These are phyloP conservation scores for Cryptococcus maquisensis DNA, from an alignment of 1,284 basidiomycete species.

Conservation along the genomic window DNA sequence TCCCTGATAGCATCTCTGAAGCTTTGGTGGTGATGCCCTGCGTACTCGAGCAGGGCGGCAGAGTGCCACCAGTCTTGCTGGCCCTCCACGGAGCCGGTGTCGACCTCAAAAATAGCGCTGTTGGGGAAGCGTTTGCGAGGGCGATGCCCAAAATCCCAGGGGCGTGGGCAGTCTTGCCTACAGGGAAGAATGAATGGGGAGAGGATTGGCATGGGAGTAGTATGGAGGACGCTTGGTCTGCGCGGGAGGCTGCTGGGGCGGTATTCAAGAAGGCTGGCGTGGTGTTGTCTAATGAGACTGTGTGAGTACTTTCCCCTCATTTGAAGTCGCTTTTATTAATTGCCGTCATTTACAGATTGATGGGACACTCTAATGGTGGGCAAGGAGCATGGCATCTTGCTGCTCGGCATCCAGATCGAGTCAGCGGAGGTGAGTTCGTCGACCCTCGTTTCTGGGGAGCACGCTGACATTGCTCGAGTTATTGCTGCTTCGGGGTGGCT, in stretches of 20 bases:
- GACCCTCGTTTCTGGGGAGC: background rate
- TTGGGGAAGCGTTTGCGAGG: conserved; percentile 18
- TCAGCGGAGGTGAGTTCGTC: conserved; percentile 52
- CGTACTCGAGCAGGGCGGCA: background rate
- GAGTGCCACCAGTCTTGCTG: conserved; percentile 30
- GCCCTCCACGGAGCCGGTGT: conserved; percentile 47
- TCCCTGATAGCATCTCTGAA: conserved; percentile 26
- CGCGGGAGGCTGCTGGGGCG: conserved; percentile 24
- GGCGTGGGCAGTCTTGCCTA: conserved; percentile 40
- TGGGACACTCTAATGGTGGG: conserved; percentile 90
- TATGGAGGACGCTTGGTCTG: conserved; percentile 38
- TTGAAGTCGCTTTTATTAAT: background rate
- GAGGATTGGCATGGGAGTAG: conserved; percentile 48
- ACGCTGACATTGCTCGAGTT: conserved; percentile 47
- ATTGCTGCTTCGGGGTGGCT: conserved; percentile 71
- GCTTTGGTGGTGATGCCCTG: conserved; percentile 31
- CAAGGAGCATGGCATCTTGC: conserved; percentile 81
- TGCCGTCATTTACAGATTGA: conserved; percentile 38
- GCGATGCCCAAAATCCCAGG: conserved; percentile 23
- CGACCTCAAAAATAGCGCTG: conserved; percentile 12
- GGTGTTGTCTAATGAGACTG: conserved; percentile 19
- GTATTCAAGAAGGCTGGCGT: conserved; percentile 9
- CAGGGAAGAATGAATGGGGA: conserved; percentile 46
- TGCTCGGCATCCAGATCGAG: conserved; percentile 68
- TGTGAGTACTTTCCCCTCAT: conserved; percentile 9